Base-by-base conservation (phyloP, 495 filamentous ascomycete species). In the Penicillium lagena region DNA sequence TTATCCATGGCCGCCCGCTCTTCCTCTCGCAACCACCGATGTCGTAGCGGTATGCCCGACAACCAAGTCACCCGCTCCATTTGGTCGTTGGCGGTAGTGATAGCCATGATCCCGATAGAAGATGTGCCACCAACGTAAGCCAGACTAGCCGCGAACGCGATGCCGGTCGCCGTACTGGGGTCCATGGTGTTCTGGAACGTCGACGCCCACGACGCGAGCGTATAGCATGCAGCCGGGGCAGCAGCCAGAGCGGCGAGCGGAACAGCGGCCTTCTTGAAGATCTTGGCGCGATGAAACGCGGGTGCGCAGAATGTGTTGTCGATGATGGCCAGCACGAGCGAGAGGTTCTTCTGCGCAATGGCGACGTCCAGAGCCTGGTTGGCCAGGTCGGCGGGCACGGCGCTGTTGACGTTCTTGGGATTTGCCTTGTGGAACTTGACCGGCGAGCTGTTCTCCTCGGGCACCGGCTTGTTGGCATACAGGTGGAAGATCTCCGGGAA, bases 1-100 rank as follows among this genome's bases (percentile, higher is more conserved):
- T 77, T 82, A 71, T 98, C 93, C 46, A 90, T 63, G 8, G 91
- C 87, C n/a, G 82, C 86, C 14, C 93, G 76, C 67, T 98, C 93
- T 39, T 95, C 89, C 67, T 98, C 93, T 30, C 87, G 75, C 33
- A 95, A 60, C 90, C 90, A 97, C n/a, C 94, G 78, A 47, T 90
- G 71, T 47, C 83, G 72, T 54, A 98, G 66, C 17, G 87, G 86
- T 17, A 84, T 82, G 2, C 93, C 93, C 10, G 74, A 68, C 10
- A 81, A 72, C 94, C 94, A 98, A 4, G 83, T 86, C 29, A 97
- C 87, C 4, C 93, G 80, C 45, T 89, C 82, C 86, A 95, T 94
- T 60, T 97, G 90, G 61, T 96, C 89, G 67, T 96, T 96, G 13
- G 79, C 70, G 12, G 90, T 95, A 29, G 84, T 84, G 17, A 91